phyloP scores from a whole-genome alignment of 2,329 filamentous ascomycete genomes.

The Botrytis elliptica region DNA sequence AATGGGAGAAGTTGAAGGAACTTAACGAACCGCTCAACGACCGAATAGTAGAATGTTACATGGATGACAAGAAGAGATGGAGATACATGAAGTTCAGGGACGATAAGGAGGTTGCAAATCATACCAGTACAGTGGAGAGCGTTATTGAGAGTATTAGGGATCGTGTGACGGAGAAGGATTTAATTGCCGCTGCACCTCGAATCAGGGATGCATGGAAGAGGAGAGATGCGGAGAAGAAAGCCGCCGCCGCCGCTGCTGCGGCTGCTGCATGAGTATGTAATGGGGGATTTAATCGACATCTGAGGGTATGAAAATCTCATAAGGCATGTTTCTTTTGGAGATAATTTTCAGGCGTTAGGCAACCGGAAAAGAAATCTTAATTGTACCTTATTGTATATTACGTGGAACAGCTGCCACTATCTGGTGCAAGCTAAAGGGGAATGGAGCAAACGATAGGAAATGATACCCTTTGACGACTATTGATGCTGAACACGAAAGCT shows the following conservation, averaged over 20 bases:
- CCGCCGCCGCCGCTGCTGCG: neutral
- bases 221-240: conserved; percentile 30
- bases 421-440: neutral
- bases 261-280: neutral
- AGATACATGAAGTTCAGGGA: conserved; percentile 86
- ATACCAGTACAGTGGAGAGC: conserved; percentile 77
- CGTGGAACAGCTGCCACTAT: neutral
- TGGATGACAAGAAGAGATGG: conserved; percentile 75
- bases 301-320: neutral
- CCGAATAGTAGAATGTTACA: conserved; percentile 84
- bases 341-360: neutral
- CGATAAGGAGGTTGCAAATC: conserved; percentile 89
- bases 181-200: conserved; percentile 65
- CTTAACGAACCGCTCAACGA: conserved; percentile 76
- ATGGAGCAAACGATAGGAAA: neutral
- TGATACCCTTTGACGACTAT: conserved; percentile 8
- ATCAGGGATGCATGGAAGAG: conserved; percentile 80
- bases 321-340: neutral
- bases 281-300: neutral
- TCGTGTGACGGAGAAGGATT: conserved; percentile 77
- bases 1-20: conserved; percentile 81
- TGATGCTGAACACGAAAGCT: neutral
- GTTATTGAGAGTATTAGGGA: conserved; percentile 90
- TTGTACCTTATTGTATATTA: neutral
- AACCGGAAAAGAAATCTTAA: neutral